Base-by-base conservation (phyloP, 2,329 filamentous ascomycete species). In the Colletotrichum spinosum region DNA sequence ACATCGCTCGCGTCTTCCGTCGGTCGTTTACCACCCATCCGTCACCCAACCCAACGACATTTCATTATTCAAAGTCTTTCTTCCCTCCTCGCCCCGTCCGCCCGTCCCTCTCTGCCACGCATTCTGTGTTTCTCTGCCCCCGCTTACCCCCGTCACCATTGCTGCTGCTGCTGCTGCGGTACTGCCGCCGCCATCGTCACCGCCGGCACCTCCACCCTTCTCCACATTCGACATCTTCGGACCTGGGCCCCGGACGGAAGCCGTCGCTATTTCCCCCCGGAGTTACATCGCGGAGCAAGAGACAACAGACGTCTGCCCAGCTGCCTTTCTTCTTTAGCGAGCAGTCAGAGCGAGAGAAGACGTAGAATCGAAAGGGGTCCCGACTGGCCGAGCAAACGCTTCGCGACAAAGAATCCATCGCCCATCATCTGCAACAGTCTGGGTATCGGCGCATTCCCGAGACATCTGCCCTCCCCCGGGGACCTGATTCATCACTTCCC, bases 371-470 rank as follows among this genome's bases (percentile, higher is more conserved):
- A 51, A 45, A 62, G 34, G 39, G 46, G 57, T 48, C 25, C 59
- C 17, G 52, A 42, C 63, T 53, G 25, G 63, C 52, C 42, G 55
- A 35, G 35, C 54, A 67, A 67, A 67, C 64, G 60, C 60, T 67
- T 51, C 52, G 13, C 56, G 49, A 67, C 64, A 67, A 67, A 67
- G 62, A 44, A 65, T 15, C 25, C 25, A 48, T 50, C 39, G 55
- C 58, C 35, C 37, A 49, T 65, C 64, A 60, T 67, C 64, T 67
- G 60, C 64, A 67, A 67, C 60, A 65, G 49, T 49, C 54, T 63
- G 60, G 54, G 54, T 45, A 41, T 69, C 74, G 75, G 77, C 75
- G 73, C 76, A 78, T 74, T 79, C 77, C 79, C 78, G 78, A 80
- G 76, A 80, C 78, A 79, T 69, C 52, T 61, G 35, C 49, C 42